Evolutionary conservation across 2,329 filamentous ascomycete genomes (phyloP).

Genomic region (Raffaelea albimanens): DNA sequence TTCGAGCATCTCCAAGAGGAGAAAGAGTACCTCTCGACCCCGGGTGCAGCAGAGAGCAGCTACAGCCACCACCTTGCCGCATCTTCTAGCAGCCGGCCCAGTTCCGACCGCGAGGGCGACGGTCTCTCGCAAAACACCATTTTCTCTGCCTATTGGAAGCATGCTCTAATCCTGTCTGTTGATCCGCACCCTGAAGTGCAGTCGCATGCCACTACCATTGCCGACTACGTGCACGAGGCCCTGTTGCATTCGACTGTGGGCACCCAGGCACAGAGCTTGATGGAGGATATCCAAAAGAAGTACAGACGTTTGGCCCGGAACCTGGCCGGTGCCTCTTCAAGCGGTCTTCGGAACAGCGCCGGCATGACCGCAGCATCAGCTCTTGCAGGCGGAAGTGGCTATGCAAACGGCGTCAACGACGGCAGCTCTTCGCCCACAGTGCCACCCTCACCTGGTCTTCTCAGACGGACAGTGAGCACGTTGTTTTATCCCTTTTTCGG

Average conservation of each 20-base stretch:
- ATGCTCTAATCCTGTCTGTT: slow-evolving; percentile 79
- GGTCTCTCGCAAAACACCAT: slow-evolving; percentile 76
- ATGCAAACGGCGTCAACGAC: slow-evolving; percentile 4
- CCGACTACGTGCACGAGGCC: slow-evolving; percentile 74
- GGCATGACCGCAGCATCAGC: slow-evolving; percentile 17
- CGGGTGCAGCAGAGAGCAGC: slow-evolving; percentile 38
- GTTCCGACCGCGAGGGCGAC: background rate
- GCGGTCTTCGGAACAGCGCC: slow-evolving; percentile 33
- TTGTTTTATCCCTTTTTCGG: slow-evolving; percentile 50
- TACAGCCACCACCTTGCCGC: slow-evolving; percentile 51
- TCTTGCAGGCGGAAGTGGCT: background rate
- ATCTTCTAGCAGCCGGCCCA: slow-evolving; percentile 41
- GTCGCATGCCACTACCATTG: slow-evolving; percentile 70
- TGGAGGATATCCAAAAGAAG: slow-evolving; percentile 60
- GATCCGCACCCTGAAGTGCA: slow-evolving; percentile 94
- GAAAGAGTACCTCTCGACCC: slow-evolving; percentile 53
- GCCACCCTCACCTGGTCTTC: slow-evolving; percentile 44
- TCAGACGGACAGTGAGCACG: slow-evolving; percentile 56
- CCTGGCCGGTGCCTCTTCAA: slow-evolving; percentile 26
- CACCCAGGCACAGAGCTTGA: slow-evolving; percentile 56
- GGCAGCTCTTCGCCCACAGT: slow-evolving; percentile 31
- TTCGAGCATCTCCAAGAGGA: slow-evolving; percentile 88
- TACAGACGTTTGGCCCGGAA: slow-evolving; percentile 37
- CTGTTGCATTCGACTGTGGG: slow-evolving; percentile 71
- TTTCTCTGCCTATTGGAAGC: slow-evolving; percentile 90